Evolutionary conservation across 148 eudicot genomes (phyloP), one percentile per base, ranked within the genome.

Genomic region (Mesembryanthemum crystallinum): DNA sequence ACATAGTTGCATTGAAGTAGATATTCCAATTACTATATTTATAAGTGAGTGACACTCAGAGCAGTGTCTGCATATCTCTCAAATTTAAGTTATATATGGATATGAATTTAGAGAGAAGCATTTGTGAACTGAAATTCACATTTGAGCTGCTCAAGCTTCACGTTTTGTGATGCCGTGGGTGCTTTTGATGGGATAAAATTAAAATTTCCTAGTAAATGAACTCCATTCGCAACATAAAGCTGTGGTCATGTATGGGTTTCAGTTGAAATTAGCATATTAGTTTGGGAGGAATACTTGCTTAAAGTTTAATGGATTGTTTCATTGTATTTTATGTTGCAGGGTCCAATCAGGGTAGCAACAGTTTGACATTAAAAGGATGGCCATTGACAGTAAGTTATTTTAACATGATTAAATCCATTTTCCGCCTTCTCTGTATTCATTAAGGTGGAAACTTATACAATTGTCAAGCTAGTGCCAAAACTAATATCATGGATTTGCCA

Each of bases 331-430:
- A 65, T 78, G 63, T 65, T 73, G 55, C 86, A 90, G 96, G 92
- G 68, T 87, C 96, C 74, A 90, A 82, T 81, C 96, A 84, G 80
- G 89, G 85, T 80, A 86, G 87, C 30, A 90, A 86, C 86, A 88
- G 77, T 76, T 82, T 90, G 89, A 85, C 92, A n/a, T 68, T 90
- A 65, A 88, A 87, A 84, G 96, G 92, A 66, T 88, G 90, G 92
- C 96, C 96, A 29, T 76, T 90, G 70, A 87, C 92, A 29, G 96
- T 90, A 82, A 85, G 92, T 79, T 70, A 42, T 9, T 45, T 71
- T 28, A 5, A 6, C 65, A 58, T 70, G 24, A 8, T 20, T 27
- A 18, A 51, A 28, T 64, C 21, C n/a, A 72, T 58, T 39, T 64
- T 70, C n/a, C 5, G 29, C 67, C 12, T 72, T 14, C 37, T 29